A percentile compares a stretch with the other conserved stretches of the same genome.
Conservation (phyloP, 2,329 filamentous ascomycete genomes). For the Bipolaris sorokiniana region DNA sequence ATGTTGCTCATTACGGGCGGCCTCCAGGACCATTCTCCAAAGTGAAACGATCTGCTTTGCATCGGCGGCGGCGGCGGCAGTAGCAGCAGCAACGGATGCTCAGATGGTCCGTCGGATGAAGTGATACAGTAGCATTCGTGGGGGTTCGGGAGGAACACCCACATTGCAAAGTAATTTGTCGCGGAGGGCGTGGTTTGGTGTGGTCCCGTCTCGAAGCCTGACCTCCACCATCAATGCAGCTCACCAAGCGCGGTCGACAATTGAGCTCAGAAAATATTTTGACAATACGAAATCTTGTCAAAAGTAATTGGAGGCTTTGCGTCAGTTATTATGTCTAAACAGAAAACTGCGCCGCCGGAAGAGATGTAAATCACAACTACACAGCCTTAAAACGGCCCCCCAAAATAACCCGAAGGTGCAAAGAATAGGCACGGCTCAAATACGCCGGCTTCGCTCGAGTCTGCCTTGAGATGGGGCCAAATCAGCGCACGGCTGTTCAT, state of each 20-base stretch:
- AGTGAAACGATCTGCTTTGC: not conserved
- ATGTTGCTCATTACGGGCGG: not conserved
- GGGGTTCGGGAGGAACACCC: constrained; percentile 1
- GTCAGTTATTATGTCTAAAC: not conserved
- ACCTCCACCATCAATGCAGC: not conserved
- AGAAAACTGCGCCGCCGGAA: not conserved
- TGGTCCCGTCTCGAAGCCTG: not conserved
- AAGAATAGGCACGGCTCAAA: too few relatives aligned
- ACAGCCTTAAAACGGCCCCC: not conserved
- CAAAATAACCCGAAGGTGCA: not conserved
- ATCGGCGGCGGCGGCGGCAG: constrained; percentile 4
- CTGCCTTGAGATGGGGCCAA: not conserved
- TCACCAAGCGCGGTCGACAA: not conserved
- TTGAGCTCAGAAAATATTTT: not conserved
- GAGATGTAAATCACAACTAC: not conserved
- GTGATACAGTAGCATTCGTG: not conserved
- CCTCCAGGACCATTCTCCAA: not conserved
- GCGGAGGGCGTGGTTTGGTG: not conserved
- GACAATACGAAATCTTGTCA: not conserved
- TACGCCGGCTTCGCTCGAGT: not conserved
- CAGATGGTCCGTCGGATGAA: not conserved
- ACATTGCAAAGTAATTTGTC: not conserved
- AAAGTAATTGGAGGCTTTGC: not conserved
- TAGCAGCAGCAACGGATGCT: too few relatives aligned
- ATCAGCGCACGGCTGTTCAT: not conserved